A percentile compares a stretch with the other conserved stretches of the same genome.
These are phyloP conservation scores for Luvunga scandens DNA, from an alignment of 345 rosid species.

Conservation along the genomic window DNA sequence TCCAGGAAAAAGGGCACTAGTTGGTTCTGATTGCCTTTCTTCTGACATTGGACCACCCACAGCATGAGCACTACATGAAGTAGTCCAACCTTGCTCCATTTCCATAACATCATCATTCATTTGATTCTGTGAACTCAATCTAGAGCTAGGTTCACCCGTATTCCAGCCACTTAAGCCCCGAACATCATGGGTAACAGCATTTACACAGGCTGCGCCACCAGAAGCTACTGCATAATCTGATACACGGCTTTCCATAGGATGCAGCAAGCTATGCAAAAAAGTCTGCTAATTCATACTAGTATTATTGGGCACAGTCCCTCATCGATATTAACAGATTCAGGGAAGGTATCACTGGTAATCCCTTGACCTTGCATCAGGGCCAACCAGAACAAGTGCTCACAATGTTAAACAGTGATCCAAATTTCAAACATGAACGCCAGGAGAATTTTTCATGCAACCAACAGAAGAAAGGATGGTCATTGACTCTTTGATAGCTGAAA, in stretches of 20 bases:
- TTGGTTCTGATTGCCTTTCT: constrained; percentile 43
- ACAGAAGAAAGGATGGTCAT: constrained; percentile 15
- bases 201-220: constrained; percentile 34
- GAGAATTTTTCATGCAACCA: constrained; percentile 20
- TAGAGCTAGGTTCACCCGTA: constrained; percentile 63
- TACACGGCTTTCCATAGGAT: constrained; percentile 43
- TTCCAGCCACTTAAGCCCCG: constrained; percentile 54
- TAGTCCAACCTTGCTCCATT: constrained; percentile 45
- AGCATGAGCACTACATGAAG: constrained; percentile 32
- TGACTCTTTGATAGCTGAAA: constrained; percentile 14
- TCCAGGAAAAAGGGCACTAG: constrained; percentile 31
- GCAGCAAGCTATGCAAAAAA: constrained; percentile 37
- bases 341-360: constrained; percentile 42
- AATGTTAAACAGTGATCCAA: constrained; percentile 20
- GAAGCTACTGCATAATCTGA: constrained; percentile 39
- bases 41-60: constrained; percentile 43
- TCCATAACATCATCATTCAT: constrained; percentile 40
- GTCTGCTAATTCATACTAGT: constrained; percentile 36
- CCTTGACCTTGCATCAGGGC: constrained; percentile 63
- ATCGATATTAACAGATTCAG: constrained; percentile 51
- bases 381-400: constrained; percentile 25
- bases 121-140: constrained; percentile 40
- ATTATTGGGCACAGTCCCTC: constrained; percentile 39
- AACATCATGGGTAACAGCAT: constrained; percentile 36
- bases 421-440: not conserved